Evolutionary conservation across 2,329 filamentous ascomycete genomes (phyloP).

Genomic region (Lachnellula subtilissima): DNA sequence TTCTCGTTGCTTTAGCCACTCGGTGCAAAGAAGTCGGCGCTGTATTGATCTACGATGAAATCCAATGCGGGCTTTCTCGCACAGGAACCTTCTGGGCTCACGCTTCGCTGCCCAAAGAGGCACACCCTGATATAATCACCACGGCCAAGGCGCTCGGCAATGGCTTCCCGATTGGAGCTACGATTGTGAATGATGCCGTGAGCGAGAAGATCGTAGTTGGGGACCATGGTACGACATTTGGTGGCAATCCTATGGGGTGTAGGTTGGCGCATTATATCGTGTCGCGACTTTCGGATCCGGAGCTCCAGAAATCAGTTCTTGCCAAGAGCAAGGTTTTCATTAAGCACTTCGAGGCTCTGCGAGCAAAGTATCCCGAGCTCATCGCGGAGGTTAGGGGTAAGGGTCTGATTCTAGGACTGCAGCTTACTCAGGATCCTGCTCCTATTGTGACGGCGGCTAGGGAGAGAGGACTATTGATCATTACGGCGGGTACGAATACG

Average conservation of each 20-base stretch:
- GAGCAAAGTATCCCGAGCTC: conserved; percentile 61
- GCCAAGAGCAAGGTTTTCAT: conserved; percentile 60
- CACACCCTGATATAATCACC: conserved; percentile 90
- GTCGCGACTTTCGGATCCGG: conserved; percentile 63
- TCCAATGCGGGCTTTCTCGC: conserved; percentile 86
- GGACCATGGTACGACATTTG: conserved; percentile 72
- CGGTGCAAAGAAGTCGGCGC: conserved; percentile 84
- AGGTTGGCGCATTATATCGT: conserved; percentile 83
- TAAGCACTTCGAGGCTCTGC: conserved; percentile 51
- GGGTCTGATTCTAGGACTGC: conserved; percentile 81
- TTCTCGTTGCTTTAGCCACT: conserved; percentile 75
- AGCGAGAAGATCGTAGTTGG: conserved; percentile 60
- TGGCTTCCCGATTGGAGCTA: conserved; percentile 90
- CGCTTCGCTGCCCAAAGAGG: conserved; percentile 63
- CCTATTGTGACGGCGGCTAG: conserved; percentile 78
- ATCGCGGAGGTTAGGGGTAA: conserved; percentile 76
- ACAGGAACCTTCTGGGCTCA: conserved; percentile 93
- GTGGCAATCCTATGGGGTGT: conserved; percentile 65
- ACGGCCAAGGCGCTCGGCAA: conserved; percentile 96
- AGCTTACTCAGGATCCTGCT: conserved; percentile 69
- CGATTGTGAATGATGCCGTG: conserved; percentile 56
- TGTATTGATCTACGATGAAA: conserved; percentile 91
- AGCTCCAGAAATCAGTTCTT: conserved; percentile 64
- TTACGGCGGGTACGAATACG: conserved; percentile 90
- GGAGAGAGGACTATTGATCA: conserved; percentile 81